A percentile compares a stretch with the other conserved stretches of the same genome.
These are phyloP conservation scores for Leptodontidium sp. DNA, from an alignment of 2,329 filamentous ascomycete species.

Conservation along the genomic window DNA sequence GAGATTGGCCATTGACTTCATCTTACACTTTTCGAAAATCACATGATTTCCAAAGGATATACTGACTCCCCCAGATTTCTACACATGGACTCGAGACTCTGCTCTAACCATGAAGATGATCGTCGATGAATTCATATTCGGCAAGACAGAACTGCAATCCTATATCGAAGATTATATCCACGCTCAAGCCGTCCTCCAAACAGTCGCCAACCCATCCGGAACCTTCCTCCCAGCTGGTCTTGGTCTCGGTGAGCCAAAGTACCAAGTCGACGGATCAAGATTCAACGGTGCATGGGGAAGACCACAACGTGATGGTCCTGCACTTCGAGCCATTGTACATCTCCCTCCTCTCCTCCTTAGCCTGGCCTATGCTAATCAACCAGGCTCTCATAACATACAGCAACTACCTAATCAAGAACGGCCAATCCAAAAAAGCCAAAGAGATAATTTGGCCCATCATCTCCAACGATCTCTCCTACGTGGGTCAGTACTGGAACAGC, in stretches of 20 bases:
- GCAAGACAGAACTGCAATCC: constrained; percentile 54
- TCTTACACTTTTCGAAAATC: neutral
- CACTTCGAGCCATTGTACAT: constrained; percentile 71
- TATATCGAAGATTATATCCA: constrained; percentile 72
- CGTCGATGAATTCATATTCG: constrained; percentile 69
- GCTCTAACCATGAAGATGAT: constrained; percentile 76
- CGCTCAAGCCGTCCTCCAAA: constrained; percentile 66
- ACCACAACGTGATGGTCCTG: constrained; percentile 81
- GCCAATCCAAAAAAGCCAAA: constrained; percentile 52
- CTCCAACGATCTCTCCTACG: constrained; percentile 77
- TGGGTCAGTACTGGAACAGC: constrained; percentile 73
- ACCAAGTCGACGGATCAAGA: constrained; percentile 66
- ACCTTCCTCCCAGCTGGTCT: constrained; percentile 51
- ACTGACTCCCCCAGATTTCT: constrained; percentile 65
- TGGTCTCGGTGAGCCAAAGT: constrained; percentile 77
- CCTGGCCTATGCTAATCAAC: neutral
- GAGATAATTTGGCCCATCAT: constrained; percentile 76
- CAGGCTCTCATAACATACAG: constrained; percentile 73
- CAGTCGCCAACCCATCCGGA: constrained; percentile 62
- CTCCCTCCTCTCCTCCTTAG: too few species aligned
- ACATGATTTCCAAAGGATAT: neutral
- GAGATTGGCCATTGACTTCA: neutral
- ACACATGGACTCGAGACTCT: constrained; percentile 79
- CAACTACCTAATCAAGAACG: constrained; percentile 75
- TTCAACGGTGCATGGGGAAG: constrained; percentile 68